phyloP scores from a whole-genome alignment of 2,329 filamentous ascomycete species.

The Xylaria sp. region DNA sequence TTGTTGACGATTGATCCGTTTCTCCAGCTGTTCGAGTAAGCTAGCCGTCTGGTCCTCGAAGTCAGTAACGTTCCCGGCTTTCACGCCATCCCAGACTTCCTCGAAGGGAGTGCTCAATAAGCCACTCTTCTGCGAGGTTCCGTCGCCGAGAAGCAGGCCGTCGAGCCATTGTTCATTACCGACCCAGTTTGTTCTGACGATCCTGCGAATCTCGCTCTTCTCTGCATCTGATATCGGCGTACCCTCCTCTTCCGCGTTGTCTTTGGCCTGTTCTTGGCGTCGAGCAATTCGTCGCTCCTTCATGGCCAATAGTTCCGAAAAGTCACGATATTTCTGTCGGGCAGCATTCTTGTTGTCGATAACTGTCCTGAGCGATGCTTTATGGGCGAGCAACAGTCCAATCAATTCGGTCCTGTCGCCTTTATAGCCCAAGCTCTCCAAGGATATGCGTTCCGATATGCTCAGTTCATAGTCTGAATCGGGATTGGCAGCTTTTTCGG shows the following conservation, averaged over 20 bases:
- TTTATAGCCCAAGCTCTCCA: slow-evolving; percentile 54
- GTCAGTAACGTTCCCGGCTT: slow-evolving; percentile 52
- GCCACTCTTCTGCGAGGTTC: slow-evolving; percentile 49
- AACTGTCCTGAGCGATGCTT: slow-evolving; percentile 55
- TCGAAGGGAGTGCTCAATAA: slow-evolving; percentile 65
- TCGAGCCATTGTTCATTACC: slow-evolving; percentile 72
- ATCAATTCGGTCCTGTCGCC: slow-evolving; percentile 52
- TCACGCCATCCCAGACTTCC: slow-evolving; percentile 63
- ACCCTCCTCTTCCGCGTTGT: slow-evolving; percentile 22
- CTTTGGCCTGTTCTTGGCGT: slow-evolving; percentile 45
- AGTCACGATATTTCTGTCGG: slow-evolving; percentile 54
- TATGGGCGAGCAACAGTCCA: slow-evolving; percentile 68
- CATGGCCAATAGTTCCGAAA: slow-evolving; percentile 57
- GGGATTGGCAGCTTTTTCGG: slow-evolving; percentile 37
- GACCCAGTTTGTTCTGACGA: slow-evolving; percentile 69
- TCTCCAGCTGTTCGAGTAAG: slow-evolving; percentile 66
- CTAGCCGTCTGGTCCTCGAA: slow-evolving; percentile 48
- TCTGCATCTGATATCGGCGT: slow-evolving; percentile 39
- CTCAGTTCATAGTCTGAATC: slow-evolving; percentile 38
- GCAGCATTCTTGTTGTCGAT: slow-evolving; percentile 57
- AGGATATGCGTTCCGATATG: slow-evolving; percentile 49
- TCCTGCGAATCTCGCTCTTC: slow-evolving; percentile 50
- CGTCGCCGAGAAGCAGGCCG: slow-evolving; percentile 62
- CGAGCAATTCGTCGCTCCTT: slow-evolving; percentile 56
- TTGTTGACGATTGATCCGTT: slow-evolving; percentile 60